Conservation (phyloP, 768 basidiomycete species). For the Mycena crocata region DNA sequence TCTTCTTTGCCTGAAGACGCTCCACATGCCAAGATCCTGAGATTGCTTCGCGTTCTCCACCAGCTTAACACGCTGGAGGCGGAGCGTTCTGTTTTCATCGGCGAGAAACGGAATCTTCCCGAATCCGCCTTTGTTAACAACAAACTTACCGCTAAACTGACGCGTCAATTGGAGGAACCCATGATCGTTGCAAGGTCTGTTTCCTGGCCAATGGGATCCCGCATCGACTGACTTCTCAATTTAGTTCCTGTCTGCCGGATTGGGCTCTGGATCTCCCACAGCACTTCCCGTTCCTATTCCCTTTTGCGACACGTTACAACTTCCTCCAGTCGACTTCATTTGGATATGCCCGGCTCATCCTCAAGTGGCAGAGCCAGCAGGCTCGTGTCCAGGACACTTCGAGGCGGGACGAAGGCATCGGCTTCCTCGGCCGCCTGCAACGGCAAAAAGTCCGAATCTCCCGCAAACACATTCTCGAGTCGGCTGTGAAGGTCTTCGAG, state of each 20-base stretch:
- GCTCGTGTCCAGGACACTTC: slow-evolving; percentile 80
- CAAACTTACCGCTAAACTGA: slow-evolving; percentile 97
- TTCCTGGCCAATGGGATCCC: neutral
- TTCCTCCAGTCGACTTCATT: slow-evolving; percentile 98
- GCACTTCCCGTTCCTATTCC: slow-evolving; percentile 98
- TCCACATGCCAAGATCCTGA: slow-evolving; percentile 89
- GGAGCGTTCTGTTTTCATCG: slow-evolving; percentile 65
- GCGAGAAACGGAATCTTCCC: slow-evolving; percentile 69
- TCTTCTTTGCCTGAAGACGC: slow-evolving; percentile 88
- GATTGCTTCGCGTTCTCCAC: slow-evolving; percentile 88
- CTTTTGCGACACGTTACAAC: slow-evolving; percentile 96
- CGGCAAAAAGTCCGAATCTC: slow-evolving; percentile 98
- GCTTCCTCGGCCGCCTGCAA: slow-evolving; percentile 91
- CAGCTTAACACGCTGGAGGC: slow-evolving; percentile 81
- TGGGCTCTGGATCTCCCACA: slow-evolving; percentile 97
- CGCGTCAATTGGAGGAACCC: slow-evolving; percentile 95
- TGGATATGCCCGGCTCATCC: slow-evolving; percentile 94
- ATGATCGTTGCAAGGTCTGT: slow-evolving; percentile 97
- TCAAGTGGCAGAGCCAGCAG: slow-evolving; percentile 95
- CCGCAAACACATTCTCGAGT: slow-evolving; percentile 93
- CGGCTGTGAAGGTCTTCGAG: slow-evolving; percentile 95
- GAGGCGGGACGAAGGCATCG: slow-evolving; percentile 90
- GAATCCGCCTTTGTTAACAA: slow-evolving; percentile 96
- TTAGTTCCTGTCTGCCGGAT: slow-evolving; percentile 93
- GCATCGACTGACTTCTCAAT: slow-evolving; percentile 21